Base-by-base conservation (phyloP, 805 yeast genomes). In the Martiniozyma abietophila region DNA sequence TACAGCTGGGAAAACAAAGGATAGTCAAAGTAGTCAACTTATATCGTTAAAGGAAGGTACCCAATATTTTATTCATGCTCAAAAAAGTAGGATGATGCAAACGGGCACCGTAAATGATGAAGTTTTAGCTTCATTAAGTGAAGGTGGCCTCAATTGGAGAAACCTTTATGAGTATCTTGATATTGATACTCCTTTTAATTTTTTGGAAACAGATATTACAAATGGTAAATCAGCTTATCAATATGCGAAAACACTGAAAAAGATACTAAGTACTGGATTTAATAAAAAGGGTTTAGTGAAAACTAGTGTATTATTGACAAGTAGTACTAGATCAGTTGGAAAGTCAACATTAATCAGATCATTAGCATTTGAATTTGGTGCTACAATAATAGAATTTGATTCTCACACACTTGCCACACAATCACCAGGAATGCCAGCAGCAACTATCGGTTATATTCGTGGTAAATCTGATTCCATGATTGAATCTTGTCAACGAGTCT, bases 241-340 rank as follows among this genome's bases (percentile, higher is more conserved):
- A 29, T 67, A 61, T 56, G 84, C 73, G 42, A 62, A 43, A 27
- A 64, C 70, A 30, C 53, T 85, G 15, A 47, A 61, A 8, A 73
- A 73, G 34, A 64, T 81, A 16, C 49, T 86, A 2, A 53, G 56
- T 12, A 74, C 94, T 0, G 63, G 75, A 3, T 55, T 67, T 25
- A 40, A 39, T 16, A 40, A 41, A 14, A 60, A 53, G 12, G 50
- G 62, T 1, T 54, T 63, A 2, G 48, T 83, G 22, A 68, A 66
- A 31, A 77, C 94, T 0, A 67, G 84, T 0, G 58, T 86, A 0
- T 51, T 86, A 18, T 51, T 92, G 16, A 71, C 69, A 32, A 83
- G 96, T 4, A 59, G 74, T 46, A 69, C 76, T 20, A 62, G 94
- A 34, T 85, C 81, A 7, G 74, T 82, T 6, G 98, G 98, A 0